Conservation (phyloP, 768 basidiomycete species). For the Hebeloma cylindrosporum region DNA sequence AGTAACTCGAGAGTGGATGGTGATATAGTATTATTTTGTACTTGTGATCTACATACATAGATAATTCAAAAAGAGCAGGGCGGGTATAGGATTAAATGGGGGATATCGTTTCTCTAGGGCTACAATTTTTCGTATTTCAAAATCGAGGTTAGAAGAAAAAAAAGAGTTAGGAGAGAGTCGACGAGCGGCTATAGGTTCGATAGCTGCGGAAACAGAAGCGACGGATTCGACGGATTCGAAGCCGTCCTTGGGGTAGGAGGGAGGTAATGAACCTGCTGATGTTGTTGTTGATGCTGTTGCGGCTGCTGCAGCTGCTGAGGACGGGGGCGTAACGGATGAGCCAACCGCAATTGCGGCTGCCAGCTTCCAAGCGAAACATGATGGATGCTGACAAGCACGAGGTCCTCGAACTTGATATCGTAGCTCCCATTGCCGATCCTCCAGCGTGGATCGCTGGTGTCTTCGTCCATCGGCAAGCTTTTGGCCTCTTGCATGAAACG, state of each 20-base stretch:
- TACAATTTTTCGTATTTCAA: not conserved
- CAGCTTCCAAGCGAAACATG: slow-evolving; percentile 82
- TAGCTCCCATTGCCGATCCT: slow-evolving; percentile 52
- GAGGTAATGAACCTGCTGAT: too few relatives aligned
- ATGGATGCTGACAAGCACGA: slow-evolving; percentile 75
- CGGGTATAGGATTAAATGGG: slow-evolving; percentile 2
- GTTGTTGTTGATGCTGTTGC: not conserved
- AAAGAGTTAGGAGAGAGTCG: not conserved
- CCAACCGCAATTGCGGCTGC: slow-evolving; percentile 74
- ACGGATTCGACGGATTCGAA: slow-evolving; percentile 2
- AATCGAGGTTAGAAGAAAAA: not conserved
- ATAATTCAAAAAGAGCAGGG: not conserved
- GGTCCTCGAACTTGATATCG: slow-evolving; percentile 61
- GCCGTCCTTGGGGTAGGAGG: slow-evolving; percentile 13
- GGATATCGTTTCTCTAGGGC: not conserved
- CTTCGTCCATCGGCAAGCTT: slow-evolving; percentile 51
- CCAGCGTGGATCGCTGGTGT: slow-evolving; percentile 61
- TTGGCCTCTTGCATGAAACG: slow-evolving; percentile 54
- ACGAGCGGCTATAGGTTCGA: slow-evolving; percentile 3
- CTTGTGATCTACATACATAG: too few relatives aligned
- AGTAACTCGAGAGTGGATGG: too few relatives aligned
- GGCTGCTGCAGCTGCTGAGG: slow-evolving; percentile 1
- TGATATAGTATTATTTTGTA: too few relatives aligned
- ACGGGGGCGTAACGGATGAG: slow-evolving; percentile 31
- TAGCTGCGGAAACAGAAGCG: not conserved